A percentile compares a stretch with the other conserved stretches of the same genome.
These are phyloP conservation scores for Sicyos baderoa DNA, from an alignment of 306 rosid species.

Conservation along the genomic window DNA sequence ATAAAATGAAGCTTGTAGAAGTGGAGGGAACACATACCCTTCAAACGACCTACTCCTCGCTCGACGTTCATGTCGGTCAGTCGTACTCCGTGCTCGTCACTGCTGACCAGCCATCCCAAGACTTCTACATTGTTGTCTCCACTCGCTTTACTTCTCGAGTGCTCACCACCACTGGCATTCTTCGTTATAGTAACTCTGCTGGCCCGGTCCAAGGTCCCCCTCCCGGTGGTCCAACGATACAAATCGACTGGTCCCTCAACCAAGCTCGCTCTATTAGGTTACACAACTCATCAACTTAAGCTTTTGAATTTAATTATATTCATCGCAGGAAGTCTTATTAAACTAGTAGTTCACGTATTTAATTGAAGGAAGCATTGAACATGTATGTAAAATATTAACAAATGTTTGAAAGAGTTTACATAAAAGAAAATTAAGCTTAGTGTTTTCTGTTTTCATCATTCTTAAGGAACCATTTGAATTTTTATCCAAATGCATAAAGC, in stretches of 20 bases:
- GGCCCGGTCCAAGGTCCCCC: conserved; percentile 74
- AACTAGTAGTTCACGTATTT: no score
- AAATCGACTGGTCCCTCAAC: conserved; percentile 90
- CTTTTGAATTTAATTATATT: background rate
- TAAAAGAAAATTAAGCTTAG: no score
- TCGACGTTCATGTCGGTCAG: conserved; percentile 89
- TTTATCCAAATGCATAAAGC: no score
- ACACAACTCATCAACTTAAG: background rate
- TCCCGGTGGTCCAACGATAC: conserved; percentile 95
- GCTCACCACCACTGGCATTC: conserved; percentile 59
- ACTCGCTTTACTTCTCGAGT: conserved; percentile 55
- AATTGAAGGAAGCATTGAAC: no score
- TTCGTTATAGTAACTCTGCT: conserved; percentile 73
- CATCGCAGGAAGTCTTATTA: background rate
- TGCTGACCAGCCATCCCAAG: conserved; percentile 81
- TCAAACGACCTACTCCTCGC: conserved; percentile 74
- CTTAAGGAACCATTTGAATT: no score
- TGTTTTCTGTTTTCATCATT: no score
- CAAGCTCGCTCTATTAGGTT: conserved; percentile 97
- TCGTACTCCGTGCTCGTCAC: conserved; percentile 78
- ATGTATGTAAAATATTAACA: background rate
- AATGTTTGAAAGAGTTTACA: background rate
- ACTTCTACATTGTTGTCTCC: conserved; percentile 70
- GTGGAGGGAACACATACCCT: conserved; percentile 99
- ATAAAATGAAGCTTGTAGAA: conserved; percentile 77